phyloP scores from a whole-genome alignment of 2,329 filamentous ascomycete genomes.

The Rutstroemia sp. region DNA sequence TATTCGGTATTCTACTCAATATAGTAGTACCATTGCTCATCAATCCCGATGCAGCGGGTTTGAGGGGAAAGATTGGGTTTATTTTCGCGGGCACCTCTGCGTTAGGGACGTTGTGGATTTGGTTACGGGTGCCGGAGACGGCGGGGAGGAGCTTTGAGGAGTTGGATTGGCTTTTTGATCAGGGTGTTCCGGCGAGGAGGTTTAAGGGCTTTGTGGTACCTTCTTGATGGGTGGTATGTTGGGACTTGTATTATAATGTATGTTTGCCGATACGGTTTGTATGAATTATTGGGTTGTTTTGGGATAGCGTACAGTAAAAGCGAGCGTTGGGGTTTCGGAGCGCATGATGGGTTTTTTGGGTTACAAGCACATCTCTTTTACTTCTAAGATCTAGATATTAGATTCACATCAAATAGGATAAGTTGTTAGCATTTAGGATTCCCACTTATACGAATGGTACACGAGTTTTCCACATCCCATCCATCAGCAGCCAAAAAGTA shows the following conservation, averaged over 20 bases:
- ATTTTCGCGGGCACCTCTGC: conserved; percentile 3
- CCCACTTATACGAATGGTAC: too few species aligned
- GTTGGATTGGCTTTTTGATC: conserved; percentile 7
- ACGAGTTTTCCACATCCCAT: too few species aligned
- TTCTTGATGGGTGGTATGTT: neutral
- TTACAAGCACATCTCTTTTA: too few species aligned
- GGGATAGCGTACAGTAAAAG: too few species aligned
- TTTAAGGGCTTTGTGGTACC: conserved; percentile 2
- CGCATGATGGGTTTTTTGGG: too few species aligned
- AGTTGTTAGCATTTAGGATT: too few species aligned
- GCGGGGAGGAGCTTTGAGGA: conserved; percentile 3
- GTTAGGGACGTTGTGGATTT: neutral
- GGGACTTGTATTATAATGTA: neutral
- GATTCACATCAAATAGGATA: too few species aligned
- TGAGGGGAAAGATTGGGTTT: conserved; percentile 7
- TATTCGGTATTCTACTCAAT: conserved; percentile 8
- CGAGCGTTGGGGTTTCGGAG: too few species aligned
- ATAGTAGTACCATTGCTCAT: conserved; percentile 6
- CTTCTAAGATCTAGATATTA: too few species aligned
- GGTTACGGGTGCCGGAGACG: conserved; percentile 5
- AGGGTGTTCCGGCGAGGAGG: conserved; percentile 1
- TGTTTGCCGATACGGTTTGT: neutral
- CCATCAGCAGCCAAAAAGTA: too few species aligned
- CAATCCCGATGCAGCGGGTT: conserved; percentile 3
- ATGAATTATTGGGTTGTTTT: too few species aligned